phyloP scores from a whole-genome alignment of 2,329 filamentous ascomycete genomes.

The Neopestalotiopsis clavispora region DNA sequence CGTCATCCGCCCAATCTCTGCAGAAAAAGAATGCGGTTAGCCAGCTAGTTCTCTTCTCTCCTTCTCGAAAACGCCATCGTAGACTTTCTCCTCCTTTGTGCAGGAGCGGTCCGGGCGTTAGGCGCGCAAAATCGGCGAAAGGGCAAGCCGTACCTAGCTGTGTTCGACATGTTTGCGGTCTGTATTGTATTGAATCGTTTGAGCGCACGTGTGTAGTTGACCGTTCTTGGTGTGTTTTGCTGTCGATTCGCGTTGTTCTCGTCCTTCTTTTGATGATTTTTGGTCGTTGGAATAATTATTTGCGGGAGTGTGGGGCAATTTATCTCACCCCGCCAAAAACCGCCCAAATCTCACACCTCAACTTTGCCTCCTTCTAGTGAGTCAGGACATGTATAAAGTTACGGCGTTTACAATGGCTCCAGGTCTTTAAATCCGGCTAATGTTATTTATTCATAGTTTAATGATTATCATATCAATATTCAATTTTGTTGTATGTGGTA shows the following conservation, averaged over 20 bases:
- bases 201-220: not conserved
- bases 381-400: not conserved
- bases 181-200: not conserved
- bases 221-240: not conserved
- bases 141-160: slow-evolving; percentile 17
- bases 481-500: not conserved
- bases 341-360: not conserved
- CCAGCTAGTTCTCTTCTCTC: not conserved
- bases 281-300: slow-evolving; percentile 14
- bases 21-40: not conserved
- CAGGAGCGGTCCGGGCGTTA: not conserved
- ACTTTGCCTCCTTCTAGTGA: slow-evolving; percentile 5
- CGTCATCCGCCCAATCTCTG: slow-evolving; percentile 92
- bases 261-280: slow-evolving; percentile 6
- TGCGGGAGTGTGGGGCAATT: slow-evolving; percentile 16
- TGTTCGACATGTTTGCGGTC: slow-evolving; percentile 21
- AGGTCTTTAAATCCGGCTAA: not conserved
- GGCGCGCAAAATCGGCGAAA: not conserved
- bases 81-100: not conserved
- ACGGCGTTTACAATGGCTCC: not conserved
- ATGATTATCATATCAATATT: too few species aligned
- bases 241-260: slow-evolving; percentile 6
- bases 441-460: not conserved
- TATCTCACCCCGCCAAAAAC: slow-evolving; percentile 10
- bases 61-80: not conserved